A percentile compares a stretch with the other conserved stretches of the same genome.
Conservation (phyloP, 139 green algal genomes). For the Nannochloris sp. region DNA sequence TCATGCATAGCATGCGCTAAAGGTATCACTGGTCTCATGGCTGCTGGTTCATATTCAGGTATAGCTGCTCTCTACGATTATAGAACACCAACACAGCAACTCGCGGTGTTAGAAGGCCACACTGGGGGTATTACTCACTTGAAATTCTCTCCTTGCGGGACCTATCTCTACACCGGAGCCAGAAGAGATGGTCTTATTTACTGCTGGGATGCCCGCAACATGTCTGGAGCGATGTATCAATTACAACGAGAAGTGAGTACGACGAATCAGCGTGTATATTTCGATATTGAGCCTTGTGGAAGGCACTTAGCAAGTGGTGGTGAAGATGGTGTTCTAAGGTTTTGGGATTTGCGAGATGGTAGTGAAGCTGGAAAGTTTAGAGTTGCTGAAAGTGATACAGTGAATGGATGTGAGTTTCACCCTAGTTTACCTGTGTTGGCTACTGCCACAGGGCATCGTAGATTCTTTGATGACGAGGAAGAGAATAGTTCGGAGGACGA, state of each 20-base stretch:
- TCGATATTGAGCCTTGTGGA: constrained; percentile 84
- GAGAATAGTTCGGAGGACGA: background rate
- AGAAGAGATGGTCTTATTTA: constrained; percentile 62
- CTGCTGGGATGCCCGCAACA: constrained; percentile 84
- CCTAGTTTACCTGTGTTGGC: constrained; percentile 59
- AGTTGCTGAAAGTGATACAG: constrained; percentile 48
- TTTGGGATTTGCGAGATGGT: constrained; percentile 71
- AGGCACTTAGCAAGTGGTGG: constrained; percentile 66
- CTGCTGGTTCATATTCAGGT: constrained; percentile 68
- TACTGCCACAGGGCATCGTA: constrained; percentile 53
- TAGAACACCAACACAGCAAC: constrained; percentile 32
- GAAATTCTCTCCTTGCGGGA: constrained; percentile 64
- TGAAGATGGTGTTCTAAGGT: constrained; percentile 32
- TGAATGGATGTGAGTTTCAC: constrained; percentile 78
- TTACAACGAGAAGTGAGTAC: constrained; percentile 38
- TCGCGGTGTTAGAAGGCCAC: constrained; percentile 68
- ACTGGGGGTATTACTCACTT: constrained; percentile 66
- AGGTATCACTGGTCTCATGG: constrained; percentile 45
- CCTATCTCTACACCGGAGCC: constrained; percentile 82
- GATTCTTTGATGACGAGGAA: background rate
- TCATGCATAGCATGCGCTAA: constrained; percentile 70
- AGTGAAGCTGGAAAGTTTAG: constrained; percentile 24
- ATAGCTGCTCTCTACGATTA: constrained; percentile 56
- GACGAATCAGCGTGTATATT: constrained; percentile 91
- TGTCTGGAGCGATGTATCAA: constrained; percentile 54